phyloP scores from a whole-genome alignment of 169 alveolate genomes.

The Theileria sp. region DNA sequence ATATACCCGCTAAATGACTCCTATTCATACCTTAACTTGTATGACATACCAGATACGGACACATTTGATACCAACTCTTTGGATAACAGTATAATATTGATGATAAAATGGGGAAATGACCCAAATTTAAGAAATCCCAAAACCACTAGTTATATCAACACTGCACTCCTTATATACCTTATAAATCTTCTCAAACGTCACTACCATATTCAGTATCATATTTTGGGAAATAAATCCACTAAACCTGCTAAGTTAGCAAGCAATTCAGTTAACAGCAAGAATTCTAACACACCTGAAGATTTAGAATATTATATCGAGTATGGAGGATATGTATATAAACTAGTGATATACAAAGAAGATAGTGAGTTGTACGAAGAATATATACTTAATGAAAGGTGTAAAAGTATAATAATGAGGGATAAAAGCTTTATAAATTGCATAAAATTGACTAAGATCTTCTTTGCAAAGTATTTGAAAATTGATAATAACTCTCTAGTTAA shows the following conservation, averaged over 20 bases:
- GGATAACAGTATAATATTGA: background rate
- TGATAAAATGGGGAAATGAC: constrained; percentile 7
- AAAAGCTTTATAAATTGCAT: constrained; percentile 4
- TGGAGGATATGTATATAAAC: background rate
- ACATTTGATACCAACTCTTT: background rate
- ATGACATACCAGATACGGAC: background rate
- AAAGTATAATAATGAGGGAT: background rate
- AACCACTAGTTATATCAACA: background rate
- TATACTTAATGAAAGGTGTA: constrained; percentile 2
- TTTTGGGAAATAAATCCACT: background rate
- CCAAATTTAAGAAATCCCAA: background rate
- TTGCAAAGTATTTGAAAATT: background rate
- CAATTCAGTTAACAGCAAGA: background rate
- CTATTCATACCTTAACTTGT: constrained; percentile 37
- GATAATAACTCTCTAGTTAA: background rate
- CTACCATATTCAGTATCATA: background rate
- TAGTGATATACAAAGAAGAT: background rate
- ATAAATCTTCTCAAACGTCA: background rate
- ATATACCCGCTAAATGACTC: constrained; percentile 10
- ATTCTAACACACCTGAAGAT: background rate
- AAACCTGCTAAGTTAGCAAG: background rate
- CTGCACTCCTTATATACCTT: background rate
- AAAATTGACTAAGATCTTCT: constrained; percentile 6
- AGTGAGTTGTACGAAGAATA: background rate
- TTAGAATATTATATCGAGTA: background rate